phyloP scores from a whole-genome alignment of 371 early-diverging fungal genomes.

The Haplosporangium sp. region DNA sequence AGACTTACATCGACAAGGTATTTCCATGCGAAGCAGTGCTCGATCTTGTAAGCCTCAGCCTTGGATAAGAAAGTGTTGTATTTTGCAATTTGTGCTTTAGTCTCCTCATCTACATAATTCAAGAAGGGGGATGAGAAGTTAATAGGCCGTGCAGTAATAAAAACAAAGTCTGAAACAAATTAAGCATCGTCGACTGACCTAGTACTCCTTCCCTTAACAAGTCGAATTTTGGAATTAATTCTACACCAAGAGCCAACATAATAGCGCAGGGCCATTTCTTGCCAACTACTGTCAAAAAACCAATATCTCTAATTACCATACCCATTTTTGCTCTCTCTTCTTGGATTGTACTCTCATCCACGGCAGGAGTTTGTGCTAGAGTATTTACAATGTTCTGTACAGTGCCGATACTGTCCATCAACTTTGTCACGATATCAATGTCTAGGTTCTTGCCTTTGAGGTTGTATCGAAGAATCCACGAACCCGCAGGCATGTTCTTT shows the following conservation, averaged over 20 bases:
- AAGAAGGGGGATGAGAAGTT: not conserved
- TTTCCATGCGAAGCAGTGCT: conserved; percentile 47
- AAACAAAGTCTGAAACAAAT: not conserved
- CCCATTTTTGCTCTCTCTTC: conserved; percentile 53
- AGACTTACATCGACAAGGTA: conserved; percentile 48
- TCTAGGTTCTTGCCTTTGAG: conserved; percentile 58
- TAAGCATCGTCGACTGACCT: conserved; percentile 13
- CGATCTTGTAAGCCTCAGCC: conserved; percentile 33
- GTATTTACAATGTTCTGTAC: conserved; percentile 25
- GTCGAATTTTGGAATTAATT: conserved; percentile 57
- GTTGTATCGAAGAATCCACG: conserved; percentile 52
- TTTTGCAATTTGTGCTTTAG: conserved; percentile 11
- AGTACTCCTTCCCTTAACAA: conserved; percentile 11
- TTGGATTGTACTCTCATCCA: conserved; percentile 15
- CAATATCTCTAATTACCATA: conserved; percentile 67
- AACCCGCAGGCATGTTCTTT: conserved; percentile 33
- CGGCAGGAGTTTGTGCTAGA: conserved; percentile 17
- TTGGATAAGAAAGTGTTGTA: conserved; percentile 38
- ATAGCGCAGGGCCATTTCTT: conserved; percentile 73
- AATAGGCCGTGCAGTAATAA: not conserved
- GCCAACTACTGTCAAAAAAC: conserved; percentile 39
- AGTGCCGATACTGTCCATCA: conserved; percentile 57
- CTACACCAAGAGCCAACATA: conserved; percentile 68
- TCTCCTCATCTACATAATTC: conserved; percentile 23
- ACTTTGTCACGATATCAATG: conserved; percentile 57